phyloP scores from a whole-genome alignment of 305 asterid genomes.

The Vinca major region DNA sequence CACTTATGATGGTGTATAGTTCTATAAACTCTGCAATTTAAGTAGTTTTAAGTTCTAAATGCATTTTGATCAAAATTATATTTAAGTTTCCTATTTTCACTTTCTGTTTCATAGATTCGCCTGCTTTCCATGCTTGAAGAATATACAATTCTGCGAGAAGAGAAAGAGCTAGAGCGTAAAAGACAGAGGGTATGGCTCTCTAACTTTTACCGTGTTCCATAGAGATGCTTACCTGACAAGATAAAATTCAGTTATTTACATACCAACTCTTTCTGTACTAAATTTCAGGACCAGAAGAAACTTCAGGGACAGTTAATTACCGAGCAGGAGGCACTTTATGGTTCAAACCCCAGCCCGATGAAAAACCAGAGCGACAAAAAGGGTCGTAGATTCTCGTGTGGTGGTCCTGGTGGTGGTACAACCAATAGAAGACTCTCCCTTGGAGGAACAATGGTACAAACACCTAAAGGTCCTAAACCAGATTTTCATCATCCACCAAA shows the following conservation, averaged over 20 bases:
- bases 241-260: background rate
- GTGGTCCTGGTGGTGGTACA: constrained; percentile 41
- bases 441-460: constrained; percentile 59
- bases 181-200: constrained; percentile 54
- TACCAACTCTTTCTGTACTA: background rate
- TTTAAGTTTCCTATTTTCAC: constrained; percentile 8
- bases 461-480: constrained; percentile 32
- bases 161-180: constrained; percentile 79
- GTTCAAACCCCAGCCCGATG: constrained; percentile 97
- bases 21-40: background rate
- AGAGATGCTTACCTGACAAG: background rate
- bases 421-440: constrained; percentile 74
- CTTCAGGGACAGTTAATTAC: constrained; percentile 85
- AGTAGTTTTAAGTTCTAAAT: too few relatives aligned
- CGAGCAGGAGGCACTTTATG: constrained; percentile 93
- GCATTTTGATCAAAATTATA: background rate
- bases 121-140: constrained; percentile 86
- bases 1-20: constrained; percentile 77
- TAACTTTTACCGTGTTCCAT: background rate
- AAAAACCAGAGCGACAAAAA: constrained; percentile 78
- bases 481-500: constrained; percentile 47
- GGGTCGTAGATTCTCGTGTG: constrained; percentile 63
- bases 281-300: constrained; percentile 83
- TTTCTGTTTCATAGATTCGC: constrained; percentile 39
- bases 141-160: constrained; percentile 58